Evolutionary conservation across 2,329 filamentous ascomycete species (phyloP), one percentile per base, ranked within the genome.

Genomic region (Neospermospora avenae): DNA sequence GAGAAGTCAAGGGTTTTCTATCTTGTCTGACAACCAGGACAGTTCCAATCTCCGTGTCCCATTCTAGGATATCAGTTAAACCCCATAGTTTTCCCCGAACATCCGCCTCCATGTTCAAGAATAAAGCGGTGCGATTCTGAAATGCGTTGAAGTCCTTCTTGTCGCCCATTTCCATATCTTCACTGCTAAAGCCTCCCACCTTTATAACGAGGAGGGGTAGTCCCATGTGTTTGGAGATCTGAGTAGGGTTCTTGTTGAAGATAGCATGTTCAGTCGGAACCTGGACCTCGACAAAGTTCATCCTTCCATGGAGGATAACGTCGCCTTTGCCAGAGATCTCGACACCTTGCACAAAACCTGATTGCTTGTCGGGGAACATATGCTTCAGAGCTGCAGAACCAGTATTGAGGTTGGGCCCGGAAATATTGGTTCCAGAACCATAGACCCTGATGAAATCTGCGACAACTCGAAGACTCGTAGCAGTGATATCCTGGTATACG

Each of bases 11-110:
- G 0, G 28, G 14, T n/a, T 41, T 53, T 28, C 48, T 63, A 34
- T 63, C 58, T 39, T 58, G 49, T 11, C 58, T 51, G 10, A 54
- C 57, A 10, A 58, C 42, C 2, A 63, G n/a, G 6, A 58, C 49
- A n/a, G 49, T 55, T 4, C 57, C 55, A 34, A 59, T 42, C 4
- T 42, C 22, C 10, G 13, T 25, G 14, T 57, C 28, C 57, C 44
- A 57, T 37, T 39, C 31, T 1, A 25, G 11, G 13, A 39, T 4
- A 6, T 57, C 42, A 3, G 54, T 28, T 1, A 4, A 37, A 8
- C 42, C 54, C 44, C 54, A 57, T 16, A 14, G 39, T 1, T 48
- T 5, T 4, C 28, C 22, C 2, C 11, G 4, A 48, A 18, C 11
- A 10, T 39, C n/a, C 16, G 44, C 28, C 14, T 37, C 31, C 28